Percentiles rank a stretch among this genome's conserved stretches.
Evolutionary conservation across 2,329 filamentous ascomycete genomes (phyloP).

Genomic region (Graphiopsis chlorocephala): DNA sequence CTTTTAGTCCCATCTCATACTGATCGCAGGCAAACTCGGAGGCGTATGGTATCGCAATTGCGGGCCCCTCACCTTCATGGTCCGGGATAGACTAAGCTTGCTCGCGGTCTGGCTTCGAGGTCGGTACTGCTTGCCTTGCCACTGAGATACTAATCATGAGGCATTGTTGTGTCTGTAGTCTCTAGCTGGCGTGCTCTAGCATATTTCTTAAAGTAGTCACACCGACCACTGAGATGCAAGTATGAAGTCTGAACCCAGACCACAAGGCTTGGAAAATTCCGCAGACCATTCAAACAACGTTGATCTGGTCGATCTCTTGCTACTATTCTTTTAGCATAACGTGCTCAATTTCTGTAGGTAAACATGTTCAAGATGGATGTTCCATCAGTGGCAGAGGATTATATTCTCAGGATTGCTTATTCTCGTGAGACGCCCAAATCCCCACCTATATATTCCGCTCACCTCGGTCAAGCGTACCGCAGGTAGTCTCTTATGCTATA

Average conservation of each 20-base stretch:
- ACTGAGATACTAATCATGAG: too few species aligned
- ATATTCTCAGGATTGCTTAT: background rate
- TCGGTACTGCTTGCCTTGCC: too few species aligned
- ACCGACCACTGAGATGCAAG: too few species aligned
- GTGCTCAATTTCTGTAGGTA: background rate
- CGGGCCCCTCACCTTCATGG: too few species aligned
- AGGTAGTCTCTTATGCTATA: background rate
- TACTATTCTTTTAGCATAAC: too few species aligned
- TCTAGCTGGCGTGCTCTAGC: too few species aligned
- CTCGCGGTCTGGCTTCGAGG: too few species aligned
- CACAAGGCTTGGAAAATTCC: background rate
- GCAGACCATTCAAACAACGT: background rate
- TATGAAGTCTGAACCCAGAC: too few species aligned
- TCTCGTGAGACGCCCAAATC: background rate
- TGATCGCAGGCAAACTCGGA: background rate
- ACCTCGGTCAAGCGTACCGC: background rate
- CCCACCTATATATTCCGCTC: background rate
- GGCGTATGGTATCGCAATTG: background rate
- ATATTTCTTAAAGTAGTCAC: too few species aligned
- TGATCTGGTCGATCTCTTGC: background rate
- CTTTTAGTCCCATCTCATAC: background rate
- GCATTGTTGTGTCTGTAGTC: too few species aligned
- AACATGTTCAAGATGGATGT: background rate
- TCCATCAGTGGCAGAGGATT: background rate
- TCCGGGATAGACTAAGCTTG: too few species aligned